Conservation (phyloP, 1,284 basidiomycete genomes). For the Pseudozyma flocculosa region DNA sequence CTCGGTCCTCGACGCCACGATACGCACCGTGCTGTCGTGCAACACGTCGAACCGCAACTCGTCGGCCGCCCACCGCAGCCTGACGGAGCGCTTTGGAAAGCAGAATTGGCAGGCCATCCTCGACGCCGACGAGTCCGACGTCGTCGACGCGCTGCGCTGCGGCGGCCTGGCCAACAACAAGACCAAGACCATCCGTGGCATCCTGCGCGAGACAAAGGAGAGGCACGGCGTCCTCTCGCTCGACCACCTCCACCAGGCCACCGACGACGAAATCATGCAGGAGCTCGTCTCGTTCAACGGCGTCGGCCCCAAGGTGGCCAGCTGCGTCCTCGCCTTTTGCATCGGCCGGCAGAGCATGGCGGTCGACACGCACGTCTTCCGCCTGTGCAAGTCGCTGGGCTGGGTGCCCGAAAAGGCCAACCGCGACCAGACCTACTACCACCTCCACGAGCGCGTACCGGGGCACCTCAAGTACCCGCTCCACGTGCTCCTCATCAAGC, state of each 20-base stretch:
- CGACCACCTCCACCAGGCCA: conserved; percentile 59
- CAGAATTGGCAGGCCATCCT: conserved; percentile 69
- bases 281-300: conserved; percentile 60
- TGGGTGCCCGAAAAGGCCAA: conserved; percentile 70
- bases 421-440: conserved; percentile 70
- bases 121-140: conserved; percentile 62
- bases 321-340: conserved; percentile 76
- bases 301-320: conserved; percentile 76
- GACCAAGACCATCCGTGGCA: conserved; percentile 65
- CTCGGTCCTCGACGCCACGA: conserved; percentile 68
- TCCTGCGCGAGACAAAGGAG: conserved; percentile 26
- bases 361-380: conserved; percentile 69
- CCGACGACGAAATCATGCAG: conserved; percentile 69
- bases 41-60: conserved; percentile 71
- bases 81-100: conserved; percentile 67
- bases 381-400: conserved; percentile 68
- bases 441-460: conserved; percentile 69
- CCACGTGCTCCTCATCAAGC: conserved; percentile 71
- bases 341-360: conserved; percentile 72
- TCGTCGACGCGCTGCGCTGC: conserved; percentile 68
- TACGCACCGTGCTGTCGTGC: conserved; percentile 73
- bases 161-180: conserved; percentile 77
- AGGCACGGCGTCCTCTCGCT: conserved; percentile 55
- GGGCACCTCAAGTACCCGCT: conserved; percentile 70
- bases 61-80: conserved; percentile 66